Percentiles rank a stretch among this genome's conserved stretches.
phyloP scores from a whole-genome alignment of 1,139 yeast genomes.

The Suhomyces yuchorum region DNA sequence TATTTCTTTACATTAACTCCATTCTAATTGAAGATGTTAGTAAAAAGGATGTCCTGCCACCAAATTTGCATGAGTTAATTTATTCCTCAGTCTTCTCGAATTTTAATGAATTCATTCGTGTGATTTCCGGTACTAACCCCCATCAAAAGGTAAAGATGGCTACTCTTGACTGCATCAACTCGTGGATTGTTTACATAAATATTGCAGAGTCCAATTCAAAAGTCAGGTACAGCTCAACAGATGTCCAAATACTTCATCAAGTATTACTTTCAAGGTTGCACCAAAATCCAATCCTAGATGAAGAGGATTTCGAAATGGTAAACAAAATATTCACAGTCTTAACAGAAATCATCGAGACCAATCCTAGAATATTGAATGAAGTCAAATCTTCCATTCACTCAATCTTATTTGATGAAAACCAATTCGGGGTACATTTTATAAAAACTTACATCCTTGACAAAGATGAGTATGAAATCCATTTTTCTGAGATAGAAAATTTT shows the following conservation, averaged over 20 bases:
- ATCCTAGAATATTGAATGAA: constrained; percentile 41
- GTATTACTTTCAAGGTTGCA: constrained; percentile 27
- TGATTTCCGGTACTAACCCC: background rate
- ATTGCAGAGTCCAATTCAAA: constrained; percentile 38
- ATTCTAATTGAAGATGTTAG: constrained; percentile 59
- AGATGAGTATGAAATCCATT: constrained; percentile 34
- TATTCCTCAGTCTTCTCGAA: constrained; percentile 14
- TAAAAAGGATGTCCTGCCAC: constrained; percentile 30
- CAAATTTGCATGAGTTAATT: constrained; percentile 16
- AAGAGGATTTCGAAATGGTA: constrained; percentile 22
- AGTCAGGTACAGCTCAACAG: constrained; percentile 33
- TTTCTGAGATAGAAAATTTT: constrained; percentile 49
- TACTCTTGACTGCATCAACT: constrained; percentile 34
- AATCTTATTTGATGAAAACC: constrained; percentile 38
- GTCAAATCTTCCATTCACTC: constrained; percentile 25
- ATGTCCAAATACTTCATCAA: constrained; percentile 19
- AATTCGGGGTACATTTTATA: constrained; percentile 44
- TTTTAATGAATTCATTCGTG: constrained; percentile 8
- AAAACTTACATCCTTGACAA: constrained; percentile 24
- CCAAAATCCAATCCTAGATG: constrained; percentile 10
- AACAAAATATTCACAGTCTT: constrained; percentile 37
- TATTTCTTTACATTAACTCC: constrained; percentile 28
- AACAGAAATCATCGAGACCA: constrained; percentile 50
- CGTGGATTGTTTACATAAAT: constrained; percentile 39
- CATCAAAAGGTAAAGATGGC: constrained; percentile 18